These are phyloP conservation scores for Mortierella sp. DNA, from an alignment of 371 early-diverging fungal species.

Conservation along the genomic window DNA sequence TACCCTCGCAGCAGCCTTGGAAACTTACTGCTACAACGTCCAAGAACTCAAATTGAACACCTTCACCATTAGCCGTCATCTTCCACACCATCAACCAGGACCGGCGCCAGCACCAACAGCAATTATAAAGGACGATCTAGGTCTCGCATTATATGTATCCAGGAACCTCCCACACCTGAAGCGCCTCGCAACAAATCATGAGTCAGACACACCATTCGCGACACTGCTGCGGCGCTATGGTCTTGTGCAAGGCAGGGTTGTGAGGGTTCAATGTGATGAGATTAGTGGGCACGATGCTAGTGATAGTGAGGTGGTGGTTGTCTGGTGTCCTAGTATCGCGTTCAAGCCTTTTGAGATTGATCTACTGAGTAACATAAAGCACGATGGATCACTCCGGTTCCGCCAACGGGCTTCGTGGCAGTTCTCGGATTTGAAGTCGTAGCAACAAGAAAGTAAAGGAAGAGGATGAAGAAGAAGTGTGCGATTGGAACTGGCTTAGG, in stretches of 20 bases:
- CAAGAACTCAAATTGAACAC: constrained; percentile 2
- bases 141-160: constrained; percentile 6
- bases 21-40: constrained; percentile 17
- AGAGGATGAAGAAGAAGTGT: too few species aligned
- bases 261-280: neutral
- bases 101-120: neutral
- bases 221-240: neutral
- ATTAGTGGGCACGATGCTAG: neutral
- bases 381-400: constrained; percentile 2
- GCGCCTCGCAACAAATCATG: neutral
- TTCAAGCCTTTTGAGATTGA: constrained; percentile 18
- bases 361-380: neutral
- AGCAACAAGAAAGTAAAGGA: too few species aligned
- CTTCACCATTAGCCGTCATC: too few species aligned
- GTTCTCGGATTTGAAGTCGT: too few species aligned
- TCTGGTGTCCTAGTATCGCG: constrained; percentile 14
- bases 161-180: constrained; percentile 1
- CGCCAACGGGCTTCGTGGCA: constrained; percentile 12
- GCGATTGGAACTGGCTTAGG: too few species aligned
- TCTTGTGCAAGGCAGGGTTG: neutral
- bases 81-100: neutral
- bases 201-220: neutral
- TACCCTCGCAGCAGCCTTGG: neutral
- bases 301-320: neutral
- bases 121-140: neutral